Percentiles rank a stretch among this genome's conserved stretches.
Conservation (phyloP, 495 filamentous ascomycete genomes). For the Hypoxylon lienhwacheense region DNA sequence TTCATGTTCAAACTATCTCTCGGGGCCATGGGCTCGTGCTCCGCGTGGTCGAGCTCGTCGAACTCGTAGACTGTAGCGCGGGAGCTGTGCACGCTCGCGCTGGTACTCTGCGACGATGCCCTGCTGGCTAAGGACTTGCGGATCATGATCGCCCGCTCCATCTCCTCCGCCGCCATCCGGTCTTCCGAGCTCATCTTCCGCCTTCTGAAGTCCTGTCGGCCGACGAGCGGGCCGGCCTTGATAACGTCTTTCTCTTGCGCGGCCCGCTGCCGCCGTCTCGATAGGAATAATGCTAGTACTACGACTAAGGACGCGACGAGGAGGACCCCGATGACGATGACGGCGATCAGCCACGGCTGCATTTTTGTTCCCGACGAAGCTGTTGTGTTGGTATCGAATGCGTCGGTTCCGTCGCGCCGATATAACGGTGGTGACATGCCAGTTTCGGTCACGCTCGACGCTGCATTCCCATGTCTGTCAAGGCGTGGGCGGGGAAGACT, state of each 20-base stretch:
- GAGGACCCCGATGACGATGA: constrained; percentile 36
- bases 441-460: constrained; percentile 1
- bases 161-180: constrained; percentile 40
- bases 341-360: constrained; percentile 40
- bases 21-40: constrained; percentile 19
- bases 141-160: constrained; percentile 48
- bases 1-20: constrained; percentile 23
- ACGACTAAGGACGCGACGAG: constrained; percentile 30
- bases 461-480: neutral
- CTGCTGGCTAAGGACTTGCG: constrained; percentile 51
- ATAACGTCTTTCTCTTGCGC: constrained; percentile 15
- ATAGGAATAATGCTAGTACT: constrained; percentile 24
- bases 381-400: constrained; percentile 3
- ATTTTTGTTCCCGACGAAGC: constrained; percentile 6
- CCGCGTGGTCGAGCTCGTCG: constrained; percentile 13
- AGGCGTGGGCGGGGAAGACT: neutral
- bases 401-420: constrained; percentile 8
- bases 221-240: constrained; percentile 26
- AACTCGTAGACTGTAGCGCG: neutral
- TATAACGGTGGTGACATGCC: constrained; percentile 23
- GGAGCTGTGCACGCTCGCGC: neutral
- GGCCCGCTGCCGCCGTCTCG: constrained; percentile 31
- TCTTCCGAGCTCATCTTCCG: constrained; percentile 36
- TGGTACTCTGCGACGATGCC: constrained; percentile 24
- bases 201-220: constrained; percentile 20